Conservation (phyloP, 2,329 filamentous ascomycete species). For the Mollisiaceae sp. region DNA sequence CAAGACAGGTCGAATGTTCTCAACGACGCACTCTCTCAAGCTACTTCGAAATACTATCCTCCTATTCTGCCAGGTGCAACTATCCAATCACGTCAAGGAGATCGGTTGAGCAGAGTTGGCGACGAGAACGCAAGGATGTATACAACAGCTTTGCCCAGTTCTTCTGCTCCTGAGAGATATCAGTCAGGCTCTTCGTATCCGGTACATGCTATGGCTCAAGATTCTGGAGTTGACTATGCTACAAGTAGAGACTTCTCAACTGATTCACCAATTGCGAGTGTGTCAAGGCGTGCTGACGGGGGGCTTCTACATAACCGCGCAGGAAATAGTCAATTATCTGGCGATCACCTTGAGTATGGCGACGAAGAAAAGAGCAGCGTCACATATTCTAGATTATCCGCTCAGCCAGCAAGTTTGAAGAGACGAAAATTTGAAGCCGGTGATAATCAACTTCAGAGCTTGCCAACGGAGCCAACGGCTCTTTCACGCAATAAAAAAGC, state of each 20-base stretch:
- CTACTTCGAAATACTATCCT: background rate
- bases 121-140: background rate
- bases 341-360: background rate
- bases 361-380: background rate
- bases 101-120: background rate
- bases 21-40: background rate
- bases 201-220: background rate
- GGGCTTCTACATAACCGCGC: background rate
- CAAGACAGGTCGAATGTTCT: background rate
- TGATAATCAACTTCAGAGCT: background rate
- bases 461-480: background rate
- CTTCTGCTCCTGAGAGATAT: background rate
- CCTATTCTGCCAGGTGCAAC: background rate
- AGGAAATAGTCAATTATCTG: background rate
- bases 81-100: background rate
- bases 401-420: background rate
- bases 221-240: background rate
- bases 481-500: background rate
- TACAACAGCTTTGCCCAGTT: background rate
- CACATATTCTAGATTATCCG: background rate
- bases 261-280: background rate
- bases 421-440: background rate
- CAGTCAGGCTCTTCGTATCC: background rate
- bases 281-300: background rate
- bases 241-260: background rate